Evolutionary conservation across 2,329 filamentous ascomycete species (phyloP), one percentile per base, ranked within the genome.

Genomic region (Magnaporthales sp.): DNA sequence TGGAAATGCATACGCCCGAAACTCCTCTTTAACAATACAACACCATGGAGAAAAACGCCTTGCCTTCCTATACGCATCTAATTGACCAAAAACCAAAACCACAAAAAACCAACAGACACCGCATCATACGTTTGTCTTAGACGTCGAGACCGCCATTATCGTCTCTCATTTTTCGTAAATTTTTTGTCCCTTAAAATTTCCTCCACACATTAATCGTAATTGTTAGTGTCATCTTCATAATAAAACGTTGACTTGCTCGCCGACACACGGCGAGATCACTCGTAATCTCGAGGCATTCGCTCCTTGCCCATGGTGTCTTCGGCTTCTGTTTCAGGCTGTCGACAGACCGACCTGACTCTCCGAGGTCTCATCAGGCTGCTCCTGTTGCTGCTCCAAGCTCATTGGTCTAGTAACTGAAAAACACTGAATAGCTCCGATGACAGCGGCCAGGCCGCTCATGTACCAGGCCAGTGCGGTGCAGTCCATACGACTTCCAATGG

Each of bases 381-480:
- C 38, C 38, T 7, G 54, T 13, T 13, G 9, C n/a, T 24, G 11
- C 54, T 58, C 54, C 54, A 58, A 58, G n/a, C 54, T 32, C 30
- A 4, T 27, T 1, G 62, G 62, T 32, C 80, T 74, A 71, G 75
- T 71, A 5, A 88, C 81, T 7, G 77, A 79, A 71, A 89, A 88
- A 74, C 86, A 87, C 74, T 90, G 87, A 4, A 87, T 68, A 1
- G 86, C 80, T 2, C 86, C 88, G 26, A 86, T 69, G 4, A 81
- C 70, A 2, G 88, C 87, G 22, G 86, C 81, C 7, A 85, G 64
- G 2, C 83, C 82, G 70, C 85, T 88, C 54, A 84, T 85, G 69
- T 86, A 89, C 87, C 87, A 90, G 9, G 86, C 85, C 46, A 89
- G 72, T 0, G 83, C 85, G 1, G 86, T 86, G 73, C 84, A 88